Evolutionary conservation across 192 early-diverging fungal species (phyloP), one percentile per base, ranked within the genome.

Genomic region (Entomortierella lignicola): DNA sequence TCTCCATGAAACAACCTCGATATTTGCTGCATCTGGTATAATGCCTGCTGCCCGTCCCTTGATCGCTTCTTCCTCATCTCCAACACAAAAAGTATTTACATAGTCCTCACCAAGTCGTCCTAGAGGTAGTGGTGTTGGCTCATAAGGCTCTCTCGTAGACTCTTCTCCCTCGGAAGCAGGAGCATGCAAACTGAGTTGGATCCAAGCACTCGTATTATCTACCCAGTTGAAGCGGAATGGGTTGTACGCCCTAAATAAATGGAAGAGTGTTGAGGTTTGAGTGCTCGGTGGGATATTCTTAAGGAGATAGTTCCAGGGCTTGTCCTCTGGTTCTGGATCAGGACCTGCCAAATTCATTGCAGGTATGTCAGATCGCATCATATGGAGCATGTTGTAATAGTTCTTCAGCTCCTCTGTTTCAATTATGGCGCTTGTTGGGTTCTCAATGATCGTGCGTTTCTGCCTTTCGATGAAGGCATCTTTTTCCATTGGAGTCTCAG

Each of bases 341-440:
- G 71, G 60, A 1, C 91, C 92, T 6, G 61, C 62, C 20, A 95
- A 54, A 68, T 93, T 74, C 55, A 94, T 47, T 53, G 72, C 85
- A 4, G 83, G 84, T 17, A 90, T 77, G 51, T 92, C 90, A 29
- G 83, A 88, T 27, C 90, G 79, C 90, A 94, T 92, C 42, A 94
- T 60, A 66, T 87, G 86, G 6, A 95, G 31, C 54, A 88, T 84
- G 71, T 93, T 93, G 55, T 86, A 85, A 54, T 66, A 83, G 12
- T 55, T 25, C 23, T 55, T 81, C 41, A 71, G 47, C 20, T 69
- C 77, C 8, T 73, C 65, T 3, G 54, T 77, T 31, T 63, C 77
- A 54, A 58, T 37, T 37, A 61, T 56, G n/a, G 11, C 30, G 8
- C 37, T 55, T 0, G 69, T 71, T 21, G 72, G 82, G 55, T 82